Base-by-base conservation (phyloP, 2,329 filamentous ascomycete genomes). In the Macroventuria anomochaeta region DNA sequence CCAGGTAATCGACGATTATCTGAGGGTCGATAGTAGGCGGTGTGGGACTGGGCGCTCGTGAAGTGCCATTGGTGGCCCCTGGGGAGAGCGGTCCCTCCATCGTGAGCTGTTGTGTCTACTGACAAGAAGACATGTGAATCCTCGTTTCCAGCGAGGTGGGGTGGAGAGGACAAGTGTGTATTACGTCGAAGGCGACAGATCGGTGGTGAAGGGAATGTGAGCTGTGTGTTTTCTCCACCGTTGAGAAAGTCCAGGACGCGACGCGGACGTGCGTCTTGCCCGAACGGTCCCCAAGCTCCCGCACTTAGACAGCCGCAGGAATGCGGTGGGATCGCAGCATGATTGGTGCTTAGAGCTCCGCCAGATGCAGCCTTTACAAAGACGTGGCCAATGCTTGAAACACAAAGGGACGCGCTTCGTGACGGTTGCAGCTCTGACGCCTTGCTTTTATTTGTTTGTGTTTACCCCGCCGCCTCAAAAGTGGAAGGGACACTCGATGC, bases 1-100 rank as follows among this genome's bases (percentile, higher is more conserved):
- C 70, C 56, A 82, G 72, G 63, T 82, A 78, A 63, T 78, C 73
- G 64, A 81, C 73, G 62, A 82, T 75, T 42, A 75, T 61, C 63
- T 79, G 75, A 40, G 80, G 75, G 56, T 81, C 78, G 63, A 81
- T 74, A 40, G 72, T 63, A 46, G 73, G 70, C 51, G 72, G 72
- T 40, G 73, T 67, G 54, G 72, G 69, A 56, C 70, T 74, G 32
- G 69, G 69, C 37, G 71, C 67, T 47, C 67, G 71, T 52, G 69
- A 67, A 57, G 64, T 69, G 66, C 73, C 74, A 63, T 76, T 76
- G 62, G 70, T 57, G 59, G 69, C 71, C 67, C 71, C 72, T 69
- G 72, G 71, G 58, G 69, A 64, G 68, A 76, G 63, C 61, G 75
- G 75, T 68, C 70, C 74, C 69, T 76, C 75, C 75, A 77, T 77